Conservation (phyloP, 2,329 filamentous ascomycete genomes). For the Cercospora canescens region DNA sequence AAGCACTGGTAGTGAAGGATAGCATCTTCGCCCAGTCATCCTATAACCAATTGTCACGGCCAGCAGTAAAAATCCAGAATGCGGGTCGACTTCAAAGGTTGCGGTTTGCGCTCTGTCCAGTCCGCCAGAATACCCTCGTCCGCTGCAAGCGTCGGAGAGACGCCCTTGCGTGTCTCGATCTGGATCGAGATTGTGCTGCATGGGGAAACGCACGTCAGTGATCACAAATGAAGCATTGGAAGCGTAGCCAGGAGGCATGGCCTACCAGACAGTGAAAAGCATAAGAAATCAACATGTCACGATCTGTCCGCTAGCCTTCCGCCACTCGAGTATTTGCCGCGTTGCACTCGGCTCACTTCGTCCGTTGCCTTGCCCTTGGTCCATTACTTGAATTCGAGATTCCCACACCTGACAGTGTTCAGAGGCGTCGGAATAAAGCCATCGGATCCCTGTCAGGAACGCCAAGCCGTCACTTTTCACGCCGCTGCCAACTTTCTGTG, state of each 20-base stretch:
- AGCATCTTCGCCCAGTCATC: constrained; percentile 5
- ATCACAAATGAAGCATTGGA: not conserved
- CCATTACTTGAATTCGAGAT: no score
- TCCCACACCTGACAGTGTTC: not conserved
- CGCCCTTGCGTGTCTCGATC: not conserved
- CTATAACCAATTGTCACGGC: not conserved
- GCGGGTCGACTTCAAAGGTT: not conserved
- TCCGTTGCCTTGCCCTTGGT: not conserved
- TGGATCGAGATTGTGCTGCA: not conserved
- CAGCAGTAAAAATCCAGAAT: not conserved
- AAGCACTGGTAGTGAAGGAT: constrained; percentile 84
- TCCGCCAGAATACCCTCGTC: not conserved
- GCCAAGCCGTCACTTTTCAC: not conserved
- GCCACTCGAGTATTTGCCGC: not conserved
- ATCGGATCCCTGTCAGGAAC: not conserved
- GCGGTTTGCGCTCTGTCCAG: not conserved
- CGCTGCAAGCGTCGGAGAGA: not conserved
- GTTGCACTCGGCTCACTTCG: not conserved
- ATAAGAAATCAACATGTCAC: not conserved
- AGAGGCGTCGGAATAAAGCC: not conserved
- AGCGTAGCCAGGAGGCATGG: not conserved
- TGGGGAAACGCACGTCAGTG: not conserved
- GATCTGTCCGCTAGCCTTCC: not conserved
- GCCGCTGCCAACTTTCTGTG: constrained; percentile 1
- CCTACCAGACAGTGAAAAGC: not conserved